phyloP scores from a whole-genome alignment of 345 rosid species.

The Erucastrum elatum region DNA sequence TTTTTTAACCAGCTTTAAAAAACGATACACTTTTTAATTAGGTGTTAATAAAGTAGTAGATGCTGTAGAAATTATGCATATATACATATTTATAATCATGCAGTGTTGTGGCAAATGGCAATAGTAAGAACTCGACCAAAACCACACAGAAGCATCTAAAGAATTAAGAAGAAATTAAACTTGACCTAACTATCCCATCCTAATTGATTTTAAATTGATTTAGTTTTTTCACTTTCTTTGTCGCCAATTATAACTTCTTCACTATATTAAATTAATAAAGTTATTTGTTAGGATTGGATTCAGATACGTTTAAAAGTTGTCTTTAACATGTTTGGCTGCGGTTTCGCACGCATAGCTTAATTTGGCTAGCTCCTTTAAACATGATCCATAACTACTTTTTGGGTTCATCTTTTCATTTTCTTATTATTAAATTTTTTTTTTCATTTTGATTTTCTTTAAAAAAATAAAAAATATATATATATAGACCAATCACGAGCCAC shows the following conservation, averaged over 20 bases:
- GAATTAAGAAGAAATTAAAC: slow-evolving; percentile 30
- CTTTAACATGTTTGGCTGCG: slow-evolving; percentile 40
- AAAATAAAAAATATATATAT: no score
- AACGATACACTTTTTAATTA: background rate
- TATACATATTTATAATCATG: slow-evolving; percentile 12
- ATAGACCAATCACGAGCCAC: no score
- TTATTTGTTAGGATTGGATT: slow-evolving; percentile 27
- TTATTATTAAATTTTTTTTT: no score
- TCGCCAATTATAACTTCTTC: background rate
- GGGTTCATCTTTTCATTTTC: no score
- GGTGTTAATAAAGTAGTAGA: slow-evolving; percentile 2
- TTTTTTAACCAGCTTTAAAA: no score
- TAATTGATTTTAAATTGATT: slow-evolving; percentile 13
- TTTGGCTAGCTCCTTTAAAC: slow-evolving; percentile 36
- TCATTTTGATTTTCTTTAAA: no score
- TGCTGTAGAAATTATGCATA: slow-evolving; percentile 20
- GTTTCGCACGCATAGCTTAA: slow-evolving; percentile 36
- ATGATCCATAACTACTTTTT: no score
- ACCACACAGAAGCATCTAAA: slow-evolving; percentile 34
- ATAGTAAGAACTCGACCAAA: slow-evolving; percentile 31
- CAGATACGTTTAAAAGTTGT: slow-evolving; percentile 38
- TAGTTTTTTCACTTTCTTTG: slow-evolving; percentile 8
- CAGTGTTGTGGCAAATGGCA: slow-evolving; percentile 32
- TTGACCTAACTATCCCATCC: slow-evolving; percentile 47
- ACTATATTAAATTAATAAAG: background rate